A percentile compares a stretch with the other conserved stretches of the same genome.
Conservation (phyloP, 305 asterid species). For the Ilex paraguariensis region DNA sequence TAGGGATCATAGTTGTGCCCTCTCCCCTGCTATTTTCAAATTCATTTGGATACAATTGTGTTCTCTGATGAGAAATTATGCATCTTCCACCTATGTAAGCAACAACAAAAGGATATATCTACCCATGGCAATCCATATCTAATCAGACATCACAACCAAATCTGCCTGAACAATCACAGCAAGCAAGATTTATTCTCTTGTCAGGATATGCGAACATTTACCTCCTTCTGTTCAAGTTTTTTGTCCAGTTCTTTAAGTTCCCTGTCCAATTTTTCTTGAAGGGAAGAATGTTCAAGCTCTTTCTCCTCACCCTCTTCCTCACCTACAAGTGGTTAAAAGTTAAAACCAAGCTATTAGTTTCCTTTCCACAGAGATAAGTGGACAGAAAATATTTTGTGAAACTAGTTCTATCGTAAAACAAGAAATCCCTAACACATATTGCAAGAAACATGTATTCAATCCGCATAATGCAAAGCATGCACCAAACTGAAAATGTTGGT, state of each 20-base stretch:
- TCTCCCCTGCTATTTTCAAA: too few relatives aligned
- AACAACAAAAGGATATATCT: too few relatives aligned
- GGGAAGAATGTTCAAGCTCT: conserved; percentile 87
- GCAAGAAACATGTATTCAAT: conserved; percentile 7
- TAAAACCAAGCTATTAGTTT: too few relatives aligned
- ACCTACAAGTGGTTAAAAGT: conserved; percentile 28
- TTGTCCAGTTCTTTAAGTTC: conserved; percentile 92
- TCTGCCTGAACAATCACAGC: not conserved
- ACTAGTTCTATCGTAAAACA: too few relatives aligned
- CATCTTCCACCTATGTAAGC: too few relatives aligned
- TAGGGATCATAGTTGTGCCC: too few relatives aligned
- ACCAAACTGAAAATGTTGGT: not conserved
- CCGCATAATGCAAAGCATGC: not conserved
- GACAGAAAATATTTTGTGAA: too few relatives aligned
- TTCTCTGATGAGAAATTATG: too few relatives aligned
- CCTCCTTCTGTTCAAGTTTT: conserved; percentile 93
- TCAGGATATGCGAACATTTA: conserved; percentile 15
- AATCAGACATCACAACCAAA: too few relatives aligned
- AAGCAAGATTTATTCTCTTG: not conserved
- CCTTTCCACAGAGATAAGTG: too few relatives aligned
- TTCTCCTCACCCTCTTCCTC: conserved; percentile 74
- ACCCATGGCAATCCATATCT: too few relatives aligned
- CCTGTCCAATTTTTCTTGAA: conserved; percentile 76
- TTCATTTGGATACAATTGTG: too few relatives aligned
- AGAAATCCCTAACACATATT: not conserved